Percentiles rank a stretch among this genome's conserved stretches.
Conservation (phyloP, 345 rosid genomes). For the Boechera stricta region DNA sequence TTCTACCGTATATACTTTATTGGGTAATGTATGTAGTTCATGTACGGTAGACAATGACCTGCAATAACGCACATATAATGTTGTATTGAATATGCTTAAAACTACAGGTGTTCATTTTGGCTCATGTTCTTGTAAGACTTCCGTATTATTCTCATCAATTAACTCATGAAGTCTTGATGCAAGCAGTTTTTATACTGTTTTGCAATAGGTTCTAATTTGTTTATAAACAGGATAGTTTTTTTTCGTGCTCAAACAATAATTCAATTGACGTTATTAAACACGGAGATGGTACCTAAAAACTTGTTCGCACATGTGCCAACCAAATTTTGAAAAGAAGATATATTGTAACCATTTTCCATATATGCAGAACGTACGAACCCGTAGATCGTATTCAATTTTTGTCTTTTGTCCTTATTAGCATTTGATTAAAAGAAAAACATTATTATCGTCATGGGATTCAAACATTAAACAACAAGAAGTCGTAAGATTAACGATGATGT, state of each 20-base stretch:
- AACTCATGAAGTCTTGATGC: neutral
- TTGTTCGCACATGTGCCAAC: conserved; percentile 33
- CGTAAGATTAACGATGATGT: conserved; percentile 43
- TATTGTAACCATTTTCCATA: conserved; percentile 8
- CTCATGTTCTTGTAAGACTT: no score
- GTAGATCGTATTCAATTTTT: conserved; percentile 22
- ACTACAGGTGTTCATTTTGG: neutral
- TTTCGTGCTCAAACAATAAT: neutral
- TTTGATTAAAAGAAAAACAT: neutral
- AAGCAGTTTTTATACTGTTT: neutral
- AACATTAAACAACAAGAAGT: conserved; percentile 34
- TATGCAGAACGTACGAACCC: conserved; percentile 3
- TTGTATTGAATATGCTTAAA: neutral
- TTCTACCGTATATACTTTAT: neutral
- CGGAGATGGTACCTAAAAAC: conserved; percentile 13
- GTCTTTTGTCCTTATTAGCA: conserved; percentile 39
- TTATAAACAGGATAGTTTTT: neutral
- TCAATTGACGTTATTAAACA: conserved; percentile 1
- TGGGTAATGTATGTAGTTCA: neutral
- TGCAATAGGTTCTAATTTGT: neutral
- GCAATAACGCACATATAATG: neutral
- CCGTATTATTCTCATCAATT: conserved; percentile 5
- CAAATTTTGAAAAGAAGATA: conserved; percentile 16
- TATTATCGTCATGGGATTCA: conserved; percentile 35
- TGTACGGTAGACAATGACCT: neutral